Evolutionary conservation across 306 rosid species (phyloP).

Genomic region (Potentilla sterilis): DNA sequence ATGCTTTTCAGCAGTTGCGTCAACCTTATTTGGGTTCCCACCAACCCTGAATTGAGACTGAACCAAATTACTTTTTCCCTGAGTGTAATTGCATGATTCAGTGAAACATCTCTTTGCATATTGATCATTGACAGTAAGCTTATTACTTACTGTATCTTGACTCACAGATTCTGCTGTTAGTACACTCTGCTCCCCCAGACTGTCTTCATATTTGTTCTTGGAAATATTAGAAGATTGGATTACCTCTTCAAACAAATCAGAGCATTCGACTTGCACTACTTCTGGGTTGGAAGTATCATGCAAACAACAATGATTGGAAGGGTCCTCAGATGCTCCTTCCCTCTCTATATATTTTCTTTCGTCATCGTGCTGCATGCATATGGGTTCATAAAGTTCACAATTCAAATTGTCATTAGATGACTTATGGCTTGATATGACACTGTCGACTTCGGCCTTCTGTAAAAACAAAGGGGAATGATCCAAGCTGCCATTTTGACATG

Average conservation of each 20-base stretch:
- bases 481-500: constrained; percentile 33
- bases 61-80: constrained; percentile 17
- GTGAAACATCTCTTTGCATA: constrained; percentile 30
- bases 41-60: constrained; percentile 35
- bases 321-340: constrained; percentile 35
- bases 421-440: constrained; percentile 22
- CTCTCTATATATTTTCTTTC: constrained; percentile 36
- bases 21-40: constrained; percentile 32
- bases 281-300: constrained; percentile 36
- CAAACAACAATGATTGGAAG: constrained; percentile 30
- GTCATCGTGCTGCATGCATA: constrained; percentile 34
- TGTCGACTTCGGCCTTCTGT: constrained; percentile 42
- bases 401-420: constrained; percentile 32
- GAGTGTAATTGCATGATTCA: constrained; percentile 25
- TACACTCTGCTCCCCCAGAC: constrained; percentile 40
- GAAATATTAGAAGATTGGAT: constrained; percentile 38
- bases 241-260: constrained; percentile 39
- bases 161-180: constrained; percentile 46
- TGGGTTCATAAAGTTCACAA: constrained; percentile 23
- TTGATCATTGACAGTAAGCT: constrained; percentile 22
- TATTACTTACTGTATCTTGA: constrained; percentile 25
- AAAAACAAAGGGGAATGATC: constrained; percentile 38
- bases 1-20: constrained; percentile 16
- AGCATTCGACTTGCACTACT: constrained; percentile 41
- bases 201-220: constrained; percentile 43